Evolutionary conservation across 2,329 filamentous ascomycete species (phyloP).

Genomic region (Colletotrichum gigasporum): DNA sequence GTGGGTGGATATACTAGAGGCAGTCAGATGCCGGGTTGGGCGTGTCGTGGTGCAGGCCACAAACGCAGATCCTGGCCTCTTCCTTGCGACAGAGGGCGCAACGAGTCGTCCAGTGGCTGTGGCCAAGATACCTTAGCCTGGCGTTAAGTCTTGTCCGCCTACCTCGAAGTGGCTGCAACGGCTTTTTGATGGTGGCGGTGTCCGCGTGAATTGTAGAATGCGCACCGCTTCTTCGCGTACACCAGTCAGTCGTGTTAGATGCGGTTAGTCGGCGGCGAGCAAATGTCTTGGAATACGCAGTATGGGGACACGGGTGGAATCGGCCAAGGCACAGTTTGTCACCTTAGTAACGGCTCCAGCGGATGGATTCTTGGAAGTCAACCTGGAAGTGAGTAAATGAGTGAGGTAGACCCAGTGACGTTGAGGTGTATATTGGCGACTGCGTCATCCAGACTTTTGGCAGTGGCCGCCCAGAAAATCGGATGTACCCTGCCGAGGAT

Average conservation of each 20-base stretch:
- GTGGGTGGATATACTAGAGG: constrained; percentile 22
- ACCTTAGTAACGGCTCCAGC: too few relatives aligned
- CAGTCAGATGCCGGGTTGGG: constrained; percentile 28
- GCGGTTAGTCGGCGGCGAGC: too few relatives aligned
- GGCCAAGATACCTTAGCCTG: constrained; percentile 9
- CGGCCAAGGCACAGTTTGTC: too few relatives aligned
- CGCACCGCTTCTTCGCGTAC: too few relatives aligned
- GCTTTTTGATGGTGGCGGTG: constrained; percentile 6
- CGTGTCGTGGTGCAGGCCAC: constrained; percentile 14
- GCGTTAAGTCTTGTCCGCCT: constrained; percentile 3
- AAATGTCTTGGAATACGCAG: too few relatives aligned
- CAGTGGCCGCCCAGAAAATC: constrained; percentile 11
- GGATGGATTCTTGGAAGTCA: too few relatives aligned
- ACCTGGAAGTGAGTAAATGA: too few relatives aligned
- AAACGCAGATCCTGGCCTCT: constrained; percentile 23
- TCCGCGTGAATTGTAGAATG: constrained; percentile 10
- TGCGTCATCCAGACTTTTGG: constrained; percentile 14
- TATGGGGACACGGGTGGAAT: too few relatives aligned
- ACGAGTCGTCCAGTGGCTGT: constrained; percentile 17
- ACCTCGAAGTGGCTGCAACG: neutral
- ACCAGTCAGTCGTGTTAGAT: too few relatives aligned
- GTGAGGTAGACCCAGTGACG: constrained; percentile 12
- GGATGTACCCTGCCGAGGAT: constrained; percentile 25
- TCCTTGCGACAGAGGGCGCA: constrained; percentile 11
- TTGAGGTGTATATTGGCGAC: constrained; percentile 14